phyloP scores from a whole-genome alignment of 345 rosid species.

The Pelargonium nanum region DNA sequence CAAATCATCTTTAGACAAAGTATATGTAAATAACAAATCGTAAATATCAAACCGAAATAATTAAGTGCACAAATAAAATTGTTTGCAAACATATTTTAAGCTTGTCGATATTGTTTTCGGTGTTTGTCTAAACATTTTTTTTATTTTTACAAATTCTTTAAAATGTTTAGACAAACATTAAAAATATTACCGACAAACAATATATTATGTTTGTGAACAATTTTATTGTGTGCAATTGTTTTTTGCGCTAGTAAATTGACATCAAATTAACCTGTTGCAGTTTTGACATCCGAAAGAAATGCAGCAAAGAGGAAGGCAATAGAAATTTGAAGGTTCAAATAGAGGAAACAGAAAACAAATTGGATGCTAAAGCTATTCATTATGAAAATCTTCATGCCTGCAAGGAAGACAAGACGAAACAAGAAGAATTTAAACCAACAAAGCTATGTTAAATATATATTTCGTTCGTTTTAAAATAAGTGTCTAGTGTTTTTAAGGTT shows the following conservation, averaged over 20 bases:
- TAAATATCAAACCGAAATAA: neutral
- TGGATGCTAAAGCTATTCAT: constrained; percentile 64
- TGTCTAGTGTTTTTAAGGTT: too few relatives aligned
- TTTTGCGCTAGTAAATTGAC: neutral
- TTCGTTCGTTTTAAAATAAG: too few relatives aligned
- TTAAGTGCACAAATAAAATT: too few relatives aligned
- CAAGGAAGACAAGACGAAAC: constrained; percentile 11
- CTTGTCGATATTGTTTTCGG: too few relatives aligned
- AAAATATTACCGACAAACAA: too few relatives aligned
- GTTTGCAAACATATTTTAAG: too few relatives aligned
- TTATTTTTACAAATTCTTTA: too few relatives aligned
- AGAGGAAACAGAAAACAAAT: constrained; percentile 53
- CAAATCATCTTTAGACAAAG: neutral
- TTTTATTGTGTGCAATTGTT: too few relatives aligned
- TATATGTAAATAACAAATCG: neutral
- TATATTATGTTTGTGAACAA: too few relatives aligned
- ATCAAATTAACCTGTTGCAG: constrained; percentile 67
- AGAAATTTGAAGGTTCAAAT: constrained; percentile 74
- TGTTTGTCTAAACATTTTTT: too few relatives aligned
- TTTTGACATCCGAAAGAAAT: constrained; percentile 58
- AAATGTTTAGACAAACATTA: too few relatives aligned
- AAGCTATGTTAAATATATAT: too few relatives aligned
- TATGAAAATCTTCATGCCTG: constrained; percentile 76
- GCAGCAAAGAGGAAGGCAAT: constrained; percentile 61
- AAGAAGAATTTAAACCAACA: neutral